Base-by-base conservation (phyloP, 2,329 filamentous ascomycete species). In the Diaporthe citriasiana region DNA sequence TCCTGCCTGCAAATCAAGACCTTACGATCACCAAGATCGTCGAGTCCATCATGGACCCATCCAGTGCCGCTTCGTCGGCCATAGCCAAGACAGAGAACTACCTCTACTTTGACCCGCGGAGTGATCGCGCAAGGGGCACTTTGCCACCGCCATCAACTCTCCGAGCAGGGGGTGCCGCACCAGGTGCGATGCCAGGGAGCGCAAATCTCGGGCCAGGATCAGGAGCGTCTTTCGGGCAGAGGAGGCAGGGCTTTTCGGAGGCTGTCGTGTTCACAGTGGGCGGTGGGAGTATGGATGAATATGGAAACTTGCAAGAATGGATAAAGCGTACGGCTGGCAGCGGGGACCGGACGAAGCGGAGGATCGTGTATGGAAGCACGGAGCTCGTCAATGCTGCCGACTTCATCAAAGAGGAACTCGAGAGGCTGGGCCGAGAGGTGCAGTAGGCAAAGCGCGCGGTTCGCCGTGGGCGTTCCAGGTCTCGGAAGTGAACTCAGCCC, bases 231-330 rank as follows among this genome's bases (percentile, higher is more conserved):
- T 98, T 98, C 82, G 97, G 96, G 1, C 96, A 98, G 83, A 87
- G 95, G 75, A 88, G 96, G 71, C 95, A 98, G 80, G 95, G 94
- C 0, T 98, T 96, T 83, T 94, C 91, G 65, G 95, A 98, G 80
- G 94, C 95, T 1, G 93, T 98, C 71, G 94, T 98, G n/a, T 98
- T 98, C 81, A 96, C 94, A 0, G 95, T 97, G 4, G 97, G 97
- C 5, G 97, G 97, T 60, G 97, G 97, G 55, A 98, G 95, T 81
- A 98, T 99, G 94, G 97, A 99, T 79, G 97, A 99, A 82, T 99
- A 98, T 82, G 96, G 95, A 27, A 99, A 99, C 83, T 82, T 99
- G 81, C 95, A 98, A 82, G 97, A 98, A 81, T 99, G 97, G 97
- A 95, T 96, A 7, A 91, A 91, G 82, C 89, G 96, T 77, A 95